Evolutionary conservation across 1,139 yeast species (phyloP).

Genomic region (Kodamaea anthophila): DNA sequence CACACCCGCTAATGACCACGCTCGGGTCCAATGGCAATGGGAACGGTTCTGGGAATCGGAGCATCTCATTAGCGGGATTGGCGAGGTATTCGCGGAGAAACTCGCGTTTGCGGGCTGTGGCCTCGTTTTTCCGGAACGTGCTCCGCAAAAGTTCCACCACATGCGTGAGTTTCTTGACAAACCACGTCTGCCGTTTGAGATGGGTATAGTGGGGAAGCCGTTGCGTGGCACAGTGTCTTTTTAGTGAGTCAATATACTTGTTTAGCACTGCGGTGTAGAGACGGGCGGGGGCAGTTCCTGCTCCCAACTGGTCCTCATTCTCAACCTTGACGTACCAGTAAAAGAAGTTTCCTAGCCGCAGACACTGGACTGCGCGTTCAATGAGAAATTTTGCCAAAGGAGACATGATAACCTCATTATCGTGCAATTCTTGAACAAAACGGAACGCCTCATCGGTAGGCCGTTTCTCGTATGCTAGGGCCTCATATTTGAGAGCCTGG

Average conservation of each 20-base stretch:
- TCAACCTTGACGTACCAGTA: constrained; percentile 93
- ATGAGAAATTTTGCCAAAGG: constrained; percentile 79
- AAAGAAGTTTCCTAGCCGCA: constrained; percentile 69
- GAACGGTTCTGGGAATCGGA: constrained; percentile 45
- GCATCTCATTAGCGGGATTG: constrained; percentile 34
- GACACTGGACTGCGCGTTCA: constrained; percentile 61
- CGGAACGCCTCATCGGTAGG: constrained; percentile 12
- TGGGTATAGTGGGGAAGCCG: constrained; percentile 33
- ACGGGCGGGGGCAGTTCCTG: constrained; percentile 7
- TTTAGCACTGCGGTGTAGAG: constrained; percentile 35
- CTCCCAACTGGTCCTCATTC: constrained; percentile 56
- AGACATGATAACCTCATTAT: constrained; percentile 29
- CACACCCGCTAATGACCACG: constrained; percentile 62
- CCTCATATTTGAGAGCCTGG: constrained; percentile 81
- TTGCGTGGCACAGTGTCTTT: constrained; percentile 23
- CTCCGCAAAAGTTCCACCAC: constrained; percentile 36
- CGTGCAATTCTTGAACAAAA: constrained; percentile 20
- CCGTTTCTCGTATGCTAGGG: constrained; percentile 18
- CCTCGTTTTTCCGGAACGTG: constrained; percentile 39
- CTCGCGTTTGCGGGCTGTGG: constrained; percentile 39
- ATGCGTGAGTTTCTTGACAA: constrained; percentile 36
- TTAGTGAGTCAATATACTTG: constrained; percentile 34
- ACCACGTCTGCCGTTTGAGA: constrained; percentile 41
- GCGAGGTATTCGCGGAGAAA: constrained; percentile 37
- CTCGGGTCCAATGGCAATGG: constrained; percentile 71